Conservation (phyloP, 2,329 filamentous ascomycete species). For the Fusarium sp. region DNA sequence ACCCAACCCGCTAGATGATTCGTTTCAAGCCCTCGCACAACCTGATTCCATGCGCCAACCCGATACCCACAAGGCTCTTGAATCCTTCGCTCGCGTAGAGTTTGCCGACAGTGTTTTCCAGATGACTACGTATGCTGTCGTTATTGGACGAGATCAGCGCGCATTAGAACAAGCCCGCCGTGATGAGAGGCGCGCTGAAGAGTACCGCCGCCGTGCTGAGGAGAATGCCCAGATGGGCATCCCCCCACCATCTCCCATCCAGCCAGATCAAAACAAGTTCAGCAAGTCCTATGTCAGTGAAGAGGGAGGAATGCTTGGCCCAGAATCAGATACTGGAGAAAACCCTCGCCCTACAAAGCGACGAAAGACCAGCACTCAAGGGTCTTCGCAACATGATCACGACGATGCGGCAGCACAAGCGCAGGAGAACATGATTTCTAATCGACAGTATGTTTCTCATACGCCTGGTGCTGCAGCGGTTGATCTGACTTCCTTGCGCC, state of each 20-base stretch:
- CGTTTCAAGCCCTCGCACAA: conserved; percentile 45
- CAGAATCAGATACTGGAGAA: conserved; percentile 68
- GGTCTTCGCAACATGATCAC: conserved; percentile 57
- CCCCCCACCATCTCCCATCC: conserved; percentile 63
- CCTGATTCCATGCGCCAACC: conserved; percentile 52
- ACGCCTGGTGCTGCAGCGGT: conserved; percentile 69
- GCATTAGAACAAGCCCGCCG: conserved; percentile 66
- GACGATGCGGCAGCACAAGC: conserved; percentile 52
- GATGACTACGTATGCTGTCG: conserved; percentile 79
- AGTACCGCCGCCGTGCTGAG: conserved; percentile 58
- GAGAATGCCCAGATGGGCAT: conserved; percentile 62
- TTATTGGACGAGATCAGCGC: conserved; percentile 76
- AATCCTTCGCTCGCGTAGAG: conserved; percentile 71
- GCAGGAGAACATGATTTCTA: conserved; percentile 63
- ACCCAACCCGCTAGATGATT: conserved; percentile 52
- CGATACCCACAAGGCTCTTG: conserved; percentile 57
- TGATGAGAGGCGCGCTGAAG: conserved; percentile 62
- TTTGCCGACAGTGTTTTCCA: conserved; percentile 83
- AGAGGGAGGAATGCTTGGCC: conserved; percentile 75
- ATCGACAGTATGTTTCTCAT: conserved; percentile 70
- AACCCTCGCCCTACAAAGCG: conserved; percentile 60
- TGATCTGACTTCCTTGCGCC: conserved; percentile 69
- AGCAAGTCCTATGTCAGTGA: conserved; percentile 76
- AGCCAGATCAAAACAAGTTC: conserved; percentile 65
- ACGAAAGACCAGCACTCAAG: conserved; percentile 59